Evolutionary conservation across 2,329 filamentous ascomycete species (phyloP), one percentile per base, ranked within the genome.

Genomic region (Botryotinia narcissicola): DNA sequence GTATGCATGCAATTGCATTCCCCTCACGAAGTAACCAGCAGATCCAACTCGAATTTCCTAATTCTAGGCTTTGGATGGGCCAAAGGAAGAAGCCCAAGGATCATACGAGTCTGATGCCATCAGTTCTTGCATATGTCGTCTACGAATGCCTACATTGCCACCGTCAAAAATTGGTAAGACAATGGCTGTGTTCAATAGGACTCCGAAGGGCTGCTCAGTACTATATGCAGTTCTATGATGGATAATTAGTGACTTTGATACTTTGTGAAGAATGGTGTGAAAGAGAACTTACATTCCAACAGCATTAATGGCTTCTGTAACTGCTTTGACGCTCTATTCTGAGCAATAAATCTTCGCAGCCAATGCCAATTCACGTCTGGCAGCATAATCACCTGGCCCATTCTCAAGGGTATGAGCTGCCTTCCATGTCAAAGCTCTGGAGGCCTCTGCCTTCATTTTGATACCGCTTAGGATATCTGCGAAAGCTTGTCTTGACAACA

Each of bases 281-380:
- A 44, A 40, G 48, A 3, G 40, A 51, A 79, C 80, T 80, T 73
- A 82, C 84, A 88, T 83, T 57, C 87, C 87, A 25, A 89, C 85
- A 16, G 83, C 84, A 73, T 84, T 84, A 75, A 88, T 88, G 7
- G 84, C 84, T 74, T 87, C 86, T 69, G 82, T 81, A 10, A 85
- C 83, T 14, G 82, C 84, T 75, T 85, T 84, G 1, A 87, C 85
- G 0, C 85, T 84, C 37, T 82, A 80, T 73, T 88, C 87, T 4
- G 84, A 86, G 68, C 84, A 85, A 74, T 83, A 87, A 0, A 88
- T 82, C 80, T 89, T 88, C 5, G 86, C 84, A 37, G 85, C 83
- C 7, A 87, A 79, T 9, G 84, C 84, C 63, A 86, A 74, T 77
- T 88, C 86, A 57, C 83, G 66, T 57, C 72, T 70, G 35, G 72